Evolutionary conservation across 139 green algal genomes (phyloP).

Genomic region (Tetraselmis striata): DNA sequence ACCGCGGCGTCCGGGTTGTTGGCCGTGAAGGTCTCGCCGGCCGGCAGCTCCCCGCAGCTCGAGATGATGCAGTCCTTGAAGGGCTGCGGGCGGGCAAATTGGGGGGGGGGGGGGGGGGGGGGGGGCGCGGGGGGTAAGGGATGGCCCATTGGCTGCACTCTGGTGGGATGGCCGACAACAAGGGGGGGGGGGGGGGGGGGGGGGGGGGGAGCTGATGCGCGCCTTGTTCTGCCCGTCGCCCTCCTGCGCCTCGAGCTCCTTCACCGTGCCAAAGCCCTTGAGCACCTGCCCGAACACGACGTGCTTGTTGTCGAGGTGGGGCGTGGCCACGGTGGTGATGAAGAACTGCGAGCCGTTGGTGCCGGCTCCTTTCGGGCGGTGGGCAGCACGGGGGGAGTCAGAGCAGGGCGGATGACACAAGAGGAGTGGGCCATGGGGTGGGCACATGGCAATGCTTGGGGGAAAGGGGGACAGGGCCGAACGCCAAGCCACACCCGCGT

Average conservation of each 20-base stretch:
- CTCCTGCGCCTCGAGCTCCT: conserved; percentile 38
- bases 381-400: too few species aligned
- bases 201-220: too few species aligned
- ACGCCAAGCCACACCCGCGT: too few species aligned
- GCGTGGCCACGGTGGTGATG: conserved; percentile 54
- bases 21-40: not conserved
- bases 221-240: conserved; percentile 21
- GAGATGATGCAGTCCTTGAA: conserved; percentile 19
- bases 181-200: too few species aligned
- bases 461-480: not conserved
- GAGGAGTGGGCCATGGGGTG: not conserved
- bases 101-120: too few species aligned
- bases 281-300: conserved; percentile 61
- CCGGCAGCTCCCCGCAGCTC: conserved; percentile 33
- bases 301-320: conserved; percentile 76
- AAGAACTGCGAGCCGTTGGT: conserved; percentile 79
- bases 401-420: not conserved
- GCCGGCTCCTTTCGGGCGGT: conserved; percentile 40
- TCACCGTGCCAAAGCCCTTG: conserved; percentile 20
- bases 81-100: too few species aligned
- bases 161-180: too few species aligned
- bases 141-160: too few species aligned
- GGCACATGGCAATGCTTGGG: not conserved
- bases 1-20: not conserved
- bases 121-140: too few species aligned